Evolutionary conservation across 768 basidiomycete species (phyloP).

Genomic region (Amanita pseudoporphyria): DNA sequence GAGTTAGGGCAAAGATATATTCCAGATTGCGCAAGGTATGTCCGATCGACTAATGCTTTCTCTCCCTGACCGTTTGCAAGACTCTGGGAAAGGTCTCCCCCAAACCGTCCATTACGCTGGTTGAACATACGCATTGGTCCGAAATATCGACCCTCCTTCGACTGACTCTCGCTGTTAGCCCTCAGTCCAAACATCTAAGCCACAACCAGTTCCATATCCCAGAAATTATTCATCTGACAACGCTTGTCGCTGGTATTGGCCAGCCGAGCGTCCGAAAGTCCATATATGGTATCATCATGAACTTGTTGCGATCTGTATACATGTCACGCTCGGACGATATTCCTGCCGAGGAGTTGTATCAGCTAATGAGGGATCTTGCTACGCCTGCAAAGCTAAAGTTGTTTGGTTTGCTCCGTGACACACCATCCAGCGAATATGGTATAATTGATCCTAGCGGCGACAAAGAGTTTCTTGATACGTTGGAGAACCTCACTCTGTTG

Average conservation of each 20-base stretch:
- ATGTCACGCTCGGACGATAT: conserved; percentile 49
- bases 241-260: conserved; percentile 70
- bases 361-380: conserved; percentile 52
- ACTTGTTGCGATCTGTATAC: conserved; percentile 72
- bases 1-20: conserved; percentile 69
- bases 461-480: conserved; percentile 46
- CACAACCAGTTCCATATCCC: conserved; percentile 75
- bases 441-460: conserved; percentile 46
- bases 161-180: conserved; percentile 62
- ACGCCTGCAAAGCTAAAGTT: conserved; percentile 47
- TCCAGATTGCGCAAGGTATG: conserved; percentile 70
- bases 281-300: conserved; percentile 74
- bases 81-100: conserved; percentile 66
- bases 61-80: conserved; percentile 22
- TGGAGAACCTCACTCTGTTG: conserved; percentile 57
- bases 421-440: conserved; percentile 60
- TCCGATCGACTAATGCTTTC: conserved; percentile 1
- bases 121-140: conserved; percentile 68
- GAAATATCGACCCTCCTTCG: conserved; percentile 77
- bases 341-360: conserved; percentile 48
- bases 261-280: conserved; percentile 67
- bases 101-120: conserved; percentile 49
- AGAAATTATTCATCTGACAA: conserved; percentile 73
- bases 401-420: conserved; percentile 64
- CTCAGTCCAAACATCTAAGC: conserved; percentile 50